Conservation (phyloP, 2,329 filamentous ascomycete species). For the Diaporthe capsici region DNA sequence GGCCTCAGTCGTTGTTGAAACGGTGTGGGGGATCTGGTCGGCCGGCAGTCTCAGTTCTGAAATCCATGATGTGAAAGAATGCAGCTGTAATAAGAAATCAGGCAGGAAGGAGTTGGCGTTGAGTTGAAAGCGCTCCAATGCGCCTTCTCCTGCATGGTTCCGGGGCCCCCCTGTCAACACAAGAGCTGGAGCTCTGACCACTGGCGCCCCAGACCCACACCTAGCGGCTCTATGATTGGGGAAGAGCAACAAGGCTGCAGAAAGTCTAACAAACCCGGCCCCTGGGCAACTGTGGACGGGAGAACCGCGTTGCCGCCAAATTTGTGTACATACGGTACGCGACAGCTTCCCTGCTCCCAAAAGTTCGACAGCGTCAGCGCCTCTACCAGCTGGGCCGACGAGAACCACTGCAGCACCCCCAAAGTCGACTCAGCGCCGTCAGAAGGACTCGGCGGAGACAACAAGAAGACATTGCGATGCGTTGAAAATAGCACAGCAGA, state of each 20-base stretch:
- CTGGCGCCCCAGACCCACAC: neutral
- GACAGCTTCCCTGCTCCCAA: slow-evolving; percentile 36
- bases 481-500: slow-evolving; percentile 24
- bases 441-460: neutral
- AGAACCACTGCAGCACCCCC: slow-evolving; percentile 34
- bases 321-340: slow-evolving; percentile 39
- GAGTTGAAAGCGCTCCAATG: slow-evolving; percentile 9
- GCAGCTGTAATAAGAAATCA: slow-evolving; percentile 2
- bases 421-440: slow-evolving; percentile 22
- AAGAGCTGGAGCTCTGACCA: slow-evolving; percentile 25
- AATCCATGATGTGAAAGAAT: slow-evolving; percentile 20
- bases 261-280: slow-evolving; percentile 26
- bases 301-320: slow-evolving; percentile 40
- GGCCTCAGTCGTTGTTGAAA: neutral
- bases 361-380: slow-evolving; percentile 32
- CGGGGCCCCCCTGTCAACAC: slow-evolving; percentile 5
- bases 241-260: slow-evolving; percentile 25
- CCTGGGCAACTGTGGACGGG: neutral
- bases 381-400: slow-evolving; percentile 4
- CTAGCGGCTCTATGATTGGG: slow-evolving; percentile 27
- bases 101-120: slow-evolving; percentile 26
- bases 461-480: slow-evolving; percentile 37
- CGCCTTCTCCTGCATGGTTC: neutral
- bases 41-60: neutral
- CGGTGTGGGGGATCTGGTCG: neutral